phyloP scores from a whole-genome alignment of 352 stramenopile species.

The Thalassiosira mediterranea region DNA sequence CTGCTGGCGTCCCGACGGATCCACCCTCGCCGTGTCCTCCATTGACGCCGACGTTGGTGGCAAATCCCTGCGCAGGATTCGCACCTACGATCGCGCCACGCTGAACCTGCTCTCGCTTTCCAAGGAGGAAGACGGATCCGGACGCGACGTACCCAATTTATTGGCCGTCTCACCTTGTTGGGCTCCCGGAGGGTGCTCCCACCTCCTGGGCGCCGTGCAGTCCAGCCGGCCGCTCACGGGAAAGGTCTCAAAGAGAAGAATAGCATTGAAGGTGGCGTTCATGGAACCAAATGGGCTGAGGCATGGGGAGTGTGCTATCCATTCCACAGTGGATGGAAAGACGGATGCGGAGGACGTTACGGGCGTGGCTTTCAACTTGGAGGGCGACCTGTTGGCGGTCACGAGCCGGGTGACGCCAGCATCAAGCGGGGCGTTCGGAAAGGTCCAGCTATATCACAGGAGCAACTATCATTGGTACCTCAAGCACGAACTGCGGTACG shows the following conservation, averaged over 20 bases:
- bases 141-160: constrained; percentile 75
- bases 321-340: constrained; percentile 37
- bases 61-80: constrained; percentile 56
- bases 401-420: constrained; percentile 44
- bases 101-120: constrained; percentile 75
- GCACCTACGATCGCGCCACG: constrained; percentile 70
- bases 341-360: constrained; percentile 50
- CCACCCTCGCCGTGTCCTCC: constrained; percentile 66
- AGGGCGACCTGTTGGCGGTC: constrained; percentile 79
- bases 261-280: constrained; percentile 76
- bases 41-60: constrained; percentile 60
- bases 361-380: constrained; percentile 73
- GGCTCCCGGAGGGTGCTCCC: constrained; percentile 72
- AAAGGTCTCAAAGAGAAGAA: constrained; percentile 48
- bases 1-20: constrained; percentile 74
- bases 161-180: constrained; percentile 55
- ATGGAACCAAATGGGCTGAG: constrained; percentile 83
- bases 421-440: constrained; percentile 32
- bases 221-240: constrained; percentile 39
- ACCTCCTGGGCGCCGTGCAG: constrained; percentile 73
- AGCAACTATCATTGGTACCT: constrained; percentile 86
- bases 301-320: constrained; percentile 80
- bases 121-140: constrained; percentile 79
- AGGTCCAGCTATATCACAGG: constrained; percentile 82
- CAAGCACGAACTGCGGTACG: constrained; percentile 78